These are phyloP conservation scores for Verticillium klebahnii DNA, from an alignment of 2,329 filamentous ascomycete genomes.

Conservation along the genomic window DNA sequence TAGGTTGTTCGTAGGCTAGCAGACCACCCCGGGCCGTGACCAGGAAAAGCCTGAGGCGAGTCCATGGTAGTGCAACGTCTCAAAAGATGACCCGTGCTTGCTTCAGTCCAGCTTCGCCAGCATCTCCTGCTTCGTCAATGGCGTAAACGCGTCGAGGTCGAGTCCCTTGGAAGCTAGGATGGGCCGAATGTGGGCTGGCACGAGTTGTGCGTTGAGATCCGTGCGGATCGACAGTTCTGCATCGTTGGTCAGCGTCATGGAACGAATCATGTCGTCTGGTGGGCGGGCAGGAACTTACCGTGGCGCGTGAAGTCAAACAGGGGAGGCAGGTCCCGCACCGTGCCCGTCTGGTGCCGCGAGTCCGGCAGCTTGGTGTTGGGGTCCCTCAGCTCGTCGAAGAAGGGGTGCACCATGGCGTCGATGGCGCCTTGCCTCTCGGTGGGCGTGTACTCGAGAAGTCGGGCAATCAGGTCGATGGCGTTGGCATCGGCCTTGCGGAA, in stretches of 20 bases:
- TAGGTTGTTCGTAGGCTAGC: neutral
- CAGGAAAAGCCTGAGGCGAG: neutral
- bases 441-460: conserved; percentile 92
- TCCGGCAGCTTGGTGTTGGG: conserved; percentile 89
- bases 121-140: conserved; percentile 92
- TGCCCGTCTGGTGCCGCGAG: conserved; percentile 81
- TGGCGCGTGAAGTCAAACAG: conserved; percentile 94
- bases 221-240: conserved; percentile 95
- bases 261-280: conserved; percentile 1
- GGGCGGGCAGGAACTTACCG: conserved; percentile 54
- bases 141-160: conserved; percentile 91
- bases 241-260: conserved; percentile 4
- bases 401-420: conserved; percentile 96
- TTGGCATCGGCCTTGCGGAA: conserved; percentile 93
- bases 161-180: conserved; percentile 72
- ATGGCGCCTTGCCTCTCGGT: conserved; percentile 91
- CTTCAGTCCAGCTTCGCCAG: conserved; percentile 92
- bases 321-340: conserved; percentile 74
- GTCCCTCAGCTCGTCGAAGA: conserved; percentile 95
- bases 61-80: neutral
- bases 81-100: conserved; percentile 7
- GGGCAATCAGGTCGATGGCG: conserved; percentile 92
- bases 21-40: neutral
- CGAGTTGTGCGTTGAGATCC: conserved; percentile 79
- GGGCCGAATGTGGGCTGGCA: conserved; percentile 76